Conservation (phyloP, 2,329 filamentous ascomycete species). For the Botrytis hyacinthi region DNA sequence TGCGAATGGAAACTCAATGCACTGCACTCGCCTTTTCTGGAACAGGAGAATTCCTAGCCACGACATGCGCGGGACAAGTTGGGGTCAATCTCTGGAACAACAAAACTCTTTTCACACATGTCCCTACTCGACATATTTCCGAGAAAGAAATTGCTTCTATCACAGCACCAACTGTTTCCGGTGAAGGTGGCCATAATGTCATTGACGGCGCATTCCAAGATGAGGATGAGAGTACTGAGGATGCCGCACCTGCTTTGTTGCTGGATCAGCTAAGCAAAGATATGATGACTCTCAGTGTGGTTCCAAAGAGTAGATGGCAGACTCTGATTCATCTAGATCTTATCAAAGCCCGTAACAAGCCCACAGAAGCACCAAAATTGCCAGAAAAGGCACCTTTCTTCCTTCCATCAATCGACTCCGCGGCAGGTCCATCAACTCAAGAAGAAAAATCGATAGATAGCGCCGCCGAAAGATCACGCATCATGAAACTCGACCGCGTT, state of each 20-base stretch:
- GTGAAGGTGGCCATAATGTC: constrained; percentile 73
- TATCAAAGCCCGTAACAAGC: constrained; percentile 89
- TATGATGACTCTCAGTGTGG: constrained; percentile 83
- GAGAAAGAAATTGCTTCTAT: constrained; percentile 69
- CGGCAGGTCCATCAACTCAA: constrained; percentile 26
- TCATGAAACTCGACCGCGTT: constrained; percentile 63
- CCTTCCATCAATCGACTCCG: constrained; percentile 63
- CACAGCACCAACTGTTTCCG: constrained; percentile 70
- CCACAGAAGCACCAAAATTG: constrained; percentile 83
- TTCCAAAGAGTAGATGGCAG: constrained; percentile 91
- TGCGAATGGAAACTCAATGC: constrained; percentile 75
- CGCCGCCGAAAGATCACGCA: constrained; percentile 58
- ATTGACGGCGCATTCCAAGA: constrained; percentile 74
- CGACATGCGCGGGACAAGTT: constrained; percentile 75
- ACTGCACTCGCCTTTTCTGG: constrained; percentile 83
- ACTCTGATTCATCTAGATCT: constrained; percentile 88
- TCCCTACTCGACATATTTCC: constrained; percentile 80
- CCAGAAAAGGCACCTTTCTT: constrained; percentile 97
- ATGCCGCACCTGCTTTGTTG: constrained; percentile 52
- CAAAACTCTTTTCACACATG: constrained; percentile 82
- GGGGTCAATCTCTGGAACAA: constrained; percentile 98
- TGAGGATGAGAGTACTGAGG: constrained; percentile 49
- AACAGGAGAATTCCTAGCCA: constrained; percentile 92
- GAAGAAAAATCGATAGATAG: constrained; percentile 35
- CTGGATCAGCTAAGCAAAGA: constrained; percentile 78